These are phyloP conservation scores for Ziziphus jujuba DNA, from an alignment of 306 rosid genomes.

Conservation along the genomic window DNA sequence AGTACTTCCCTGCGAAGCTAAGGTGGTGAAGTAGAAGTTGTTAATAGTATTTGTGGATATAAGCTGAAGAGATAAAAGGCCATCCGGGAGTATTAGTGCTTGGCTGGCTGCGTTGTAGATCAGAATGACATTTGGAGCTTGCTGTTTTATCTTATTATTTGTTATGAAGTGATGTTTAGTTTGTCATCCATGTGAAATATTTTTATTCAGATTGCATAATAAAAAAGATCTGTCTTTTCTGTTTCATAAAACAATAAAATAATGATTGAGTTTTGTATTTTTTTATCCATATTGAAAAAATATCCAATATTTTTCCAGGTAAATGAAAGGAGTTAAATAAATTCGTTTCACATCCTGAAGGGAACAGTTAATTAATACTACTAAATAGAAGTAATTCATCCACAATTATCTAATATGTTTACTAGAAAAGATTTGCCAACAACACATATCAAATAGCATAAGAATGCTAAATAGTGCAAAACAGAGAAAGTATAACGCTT, in stretches of 20 bases:
- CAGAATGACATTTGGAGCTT: conserved; percentile 4
- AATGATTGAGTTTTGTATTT: no score
- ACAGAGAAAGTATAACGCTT: no score
- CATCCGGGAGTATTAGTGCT: background rate
- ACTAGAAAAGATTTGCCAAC: no score
- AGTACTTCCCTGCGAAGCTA: conserved; percentile 80
- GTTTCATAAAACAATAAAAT: background rate
- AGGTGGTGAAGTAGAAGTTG: conserved; percentile 58
- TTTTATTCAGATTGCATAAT: background rate
- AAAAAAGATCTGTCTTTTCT: background rate
- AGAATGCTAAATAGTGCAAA: no score
- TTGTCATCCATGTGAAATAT: background rate
- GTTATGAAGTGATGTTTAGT: conserved; percentile 1
- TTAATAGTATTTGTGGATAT: background rate
- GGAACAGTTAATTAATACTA: no score
- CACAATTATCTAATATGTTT: no score
- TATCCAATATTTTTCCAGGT: no score
- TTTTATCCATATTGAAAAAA: no score
- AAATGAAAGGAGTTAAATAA: no score
- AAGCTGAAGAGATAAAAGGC: background rate
- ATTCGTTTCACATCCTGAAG: no score
- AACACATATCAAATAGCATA: no score
- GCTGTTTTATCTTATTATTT: conserved; percentile 6
- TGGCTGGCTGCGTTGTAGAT: background rate
- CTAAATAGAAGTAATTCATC: no score